These are phyloP conservation scores for Cladosporium velox DNA, from an alignment of 2,329 filamentous ascomycete species.

Conservation along the genomic window DNA sequence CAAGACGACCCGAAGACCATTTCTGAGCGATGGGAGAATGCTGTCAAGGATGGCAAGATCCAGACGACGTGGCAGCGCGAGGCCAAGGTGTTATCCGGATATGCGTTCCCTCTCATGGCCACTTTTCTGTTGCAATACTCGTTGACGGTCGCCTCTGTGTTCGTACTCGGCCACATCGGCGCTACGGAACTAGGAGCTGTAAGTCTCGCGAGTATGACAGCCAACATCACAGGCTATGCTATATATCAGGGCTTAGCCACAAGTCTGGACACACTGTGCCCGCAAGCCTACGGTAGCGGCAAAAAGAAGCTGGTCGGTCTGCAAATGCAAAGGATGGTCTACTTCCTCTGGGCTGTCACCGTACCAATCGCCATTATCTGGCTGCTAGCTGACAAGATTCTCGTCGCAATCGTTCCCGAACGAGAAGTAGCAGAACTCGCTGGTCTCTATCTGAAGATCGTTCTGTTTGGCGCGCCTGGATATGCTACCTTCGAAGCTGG, in stretches of 20 bases:
- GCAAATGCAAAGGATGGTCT: conserved; percentile 77
- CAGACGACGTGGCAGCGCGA: conserved; percentile 90
- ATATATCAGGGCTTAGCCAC: conserved; percentile 69
- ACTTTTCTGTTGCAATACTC: conserved; percentile 50
- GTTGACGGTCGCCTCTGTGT: conserved; percentile 48
- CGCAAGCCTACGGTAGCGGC: conserved; percentile 89
- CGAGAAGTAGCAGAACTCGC: conserved; percentile 68
- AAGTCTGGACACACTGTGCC: conserved; percentile 84
- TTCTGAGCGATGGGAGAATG: conserved; percentile 78
- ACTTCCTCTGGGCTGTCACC: conserved; percentile 69
- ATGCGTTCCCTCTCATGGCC: conserved; percentile 44
- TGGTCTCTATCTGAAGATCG: conserved; percentile 69
- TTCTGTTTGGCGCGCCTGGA: conserved; percentile 70
- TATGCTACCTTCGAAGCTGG: conserved; percentile 74
- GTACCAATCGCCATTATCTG: conserved; percentile 73
- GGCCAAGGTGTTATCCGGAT: conserved; percentile 68
- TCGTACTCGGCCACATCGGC: conserved; percentile 50
- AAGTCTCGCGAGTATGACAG: conserved; percentile 49
- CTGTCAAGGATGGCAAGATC: conserved; percentile 76
- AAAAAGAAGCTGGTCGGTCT: conserved; percentile 83
- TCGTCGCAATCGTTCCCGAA: conserved; percentile 68
- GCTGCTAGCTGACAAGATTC: conserved; percentile 65
- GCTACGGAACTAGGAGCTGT: conserved; percentile 49
- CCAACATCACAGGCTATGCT: conserved; percentile 48
- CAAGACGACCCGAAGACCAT: conserved; percentile 56